Conservation (phyloP, 202 grass and related monocot genomes). For the Tripidium arundinaceum region DNA sequence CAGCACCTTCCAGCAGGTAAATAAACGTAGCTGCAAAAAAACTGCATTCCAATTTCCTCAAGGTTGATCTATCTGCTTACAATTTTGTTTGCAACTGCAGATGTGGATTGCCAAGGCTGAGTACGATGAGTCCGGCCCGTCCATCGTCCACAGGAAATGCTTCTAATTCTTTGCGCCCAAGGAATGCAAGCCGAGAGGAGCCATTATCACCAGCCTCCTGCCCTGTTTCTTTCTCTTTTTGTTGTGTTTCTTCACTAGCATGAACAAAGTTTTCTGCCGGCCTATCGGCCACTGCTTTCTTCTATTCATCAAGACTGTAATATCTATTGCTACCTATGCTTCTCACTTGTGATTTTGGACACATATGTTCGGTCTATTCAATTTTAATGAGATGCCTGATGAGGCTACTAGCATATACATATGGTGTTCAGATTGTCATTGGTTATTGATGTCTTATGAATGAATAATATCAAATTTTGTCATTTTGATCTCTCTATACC, state of each 20-base stretch:
- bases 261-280: constrained; percentile 53
- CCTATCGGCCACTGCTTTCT: constrained; percentile 34
- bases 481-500: background rate
- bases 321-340: constrained; percentile 49
- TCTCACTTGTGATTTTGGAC: constrained; percentile 65
- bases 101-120: constrained; percentile 99
- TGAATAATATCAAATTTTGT: constrained; percentile 42
- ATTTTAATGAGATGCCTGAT: constrained; percentile 56
- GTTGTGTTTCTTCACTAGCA: constrained; percentile 51
- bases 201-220: constrained; percentile 37
- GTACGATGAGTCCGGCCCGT: constrained; percentile 87
- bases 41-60: background rate
- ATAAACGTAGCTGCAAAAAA: background rate
- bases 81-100: constrained; percentile 44
- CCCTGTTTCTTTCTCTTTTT: constrained; percentile 41
- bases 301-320: constrained; percentile 55
- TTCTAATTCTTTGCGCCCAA: constrained; percentile 64
- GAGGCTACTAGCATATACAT: constrained; percentile 40
- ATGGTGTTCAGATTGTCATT: constrained; percentile 31
- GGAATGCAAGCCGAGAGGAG: constrained; percentile 58
- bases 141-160: constrained; percentile 99
- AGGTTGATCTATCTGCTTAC: constrained; percentile 15
- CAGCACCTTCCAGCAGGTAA: constrained; percentile 96
- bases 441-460: constrained; percentile 29
- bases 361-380: constrained; percentile 54